Evolutionary conservation across 495 filamentous ascomycete genomes (phyloP).

Genomic region (Xylaria telfairii): DNA sequence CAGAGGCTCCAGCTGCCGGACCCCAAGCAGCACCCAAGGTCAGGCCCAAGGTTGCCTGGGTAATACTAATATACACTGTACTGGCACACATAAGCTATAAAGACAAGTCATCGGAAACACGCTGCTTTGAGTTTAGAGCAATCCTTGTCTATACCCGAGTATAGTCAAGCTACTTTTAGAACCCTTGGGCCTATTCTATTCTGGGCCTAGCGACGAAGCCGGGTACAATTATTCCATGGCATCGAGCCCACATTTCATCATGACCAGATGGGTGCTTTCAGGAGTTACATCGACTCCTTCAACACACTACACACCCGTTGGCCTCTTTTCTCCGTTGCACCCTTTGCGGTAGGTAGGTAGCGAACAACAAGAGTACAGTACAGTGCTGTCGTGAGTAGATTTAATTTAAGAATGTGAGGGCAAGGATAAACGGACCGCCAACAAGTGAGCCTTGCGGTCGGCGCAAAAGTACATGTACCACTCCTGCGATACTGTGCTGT

Average conservation of each 20-base stretch:
- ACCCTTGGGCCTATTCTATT: constrained; percentile 17
- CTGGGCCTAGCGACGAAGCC: background rate
- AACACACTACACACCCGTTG: constrained; percentile 16
- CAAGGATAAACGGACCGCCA: constrained; percentile 8
- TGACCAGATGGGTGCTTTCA: constrained; percentile 16
- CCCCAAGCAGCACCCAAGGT: too few species aligned
- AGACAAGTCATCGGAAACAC: constrained; percentile 1
- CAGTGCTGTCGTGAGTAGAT: too few species aligned
- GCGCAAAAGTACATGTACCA: background rate
- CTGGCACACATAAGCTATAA: constrained; percentile 1
- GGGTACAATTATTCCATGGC: background rate
- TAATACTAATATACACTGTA: background rate
- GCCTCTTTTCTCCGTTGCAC: constrained; percentile 13
- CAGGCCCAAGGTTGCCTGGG: background rate
- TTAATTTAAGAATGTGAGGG: constrained; percentile 4
- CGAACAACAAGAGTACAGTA: constrained; percentile 2
- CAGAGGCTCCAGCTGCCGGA: constrained; percentile 16
- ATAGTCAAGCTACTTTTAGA: constrained; percentile 19
- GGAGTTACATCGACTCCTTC: constrained; percentile 20
- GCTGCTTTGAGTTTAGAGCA: constrained; percentile 22
- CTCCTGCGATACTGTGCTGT: background rate
- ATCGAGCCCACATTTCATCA: constrained; percentile 17
- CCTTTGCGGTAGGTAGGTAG: constrained; percentile 16
- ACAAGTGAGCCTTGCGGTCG: constrained; percentile 3
- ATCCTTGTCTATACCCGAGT: constrained; percentile 5